Evolutionary conservation across 2,329 filamentous ascomycete genomes (phyloP), one percentile per base, ranked within the genome.

Genomic region (Arthrobotrys musiformis): DNA sequence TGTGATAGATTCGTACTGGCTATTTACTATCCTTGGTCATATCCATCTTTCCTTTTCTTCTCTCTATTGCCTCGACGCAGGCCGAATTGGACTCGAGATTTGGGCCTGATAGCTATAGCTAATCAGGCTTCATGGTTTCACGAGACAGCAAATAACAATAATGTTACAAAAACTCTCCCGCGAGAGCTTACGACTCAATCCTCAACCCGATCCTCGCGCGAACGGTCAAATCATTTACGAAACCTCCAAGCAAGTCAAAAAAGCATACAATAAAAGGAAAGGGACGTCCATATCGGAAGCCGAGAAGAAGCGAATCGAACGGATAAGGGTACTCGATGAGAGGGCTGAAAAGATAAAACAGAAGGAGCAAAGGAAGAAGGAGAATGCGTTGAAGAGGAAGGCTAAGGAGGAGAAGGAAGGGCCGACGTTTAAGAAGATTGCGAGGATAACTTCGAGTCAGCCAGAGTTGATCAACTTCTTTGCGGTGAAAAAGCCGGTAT

Each of bases 351-450:
- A 72, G 24, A 78, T 78, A 37, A 42, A 40, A 44, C 37, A 48
- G 40, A 78, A 73, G 56, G 74, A 78, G 24, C 44, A 73, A 17
- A 35, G 62, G 48, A 78, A 78, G 37, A 78, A 78, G 19, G 54
- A 78, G 44, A 78, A 78, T 60, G 62, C 68, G 8, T 8, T 68
- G 37, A 78, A 78, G 24, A 63, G 74, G 24, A 78, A 78, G 46
- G 44, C 62, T 9, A 78, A 73, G 44, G 74, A 78, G n/a, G 74
- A 73, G 15, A 78, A 78, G 48, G 74, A 73, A 40, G 73, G 73
- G 15, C 73, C 66, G 15, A 40, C 19, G 3, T 37, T 24, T n/a
- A 77, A 60, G 52, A 77, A 70, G 19, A 37, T 77, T 28, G 58
- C 28, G 19, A 77, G 60, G 42, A n/a, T 77, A 35, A 77, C 73